A percentile compares a stretch with the other conserved stretches of the same genome.
These are phyloP conservation scores for Daedalea quercina DNA, from an alignment of 768 basidiomycete genomes.

Conservation along the genomic window DNA sequence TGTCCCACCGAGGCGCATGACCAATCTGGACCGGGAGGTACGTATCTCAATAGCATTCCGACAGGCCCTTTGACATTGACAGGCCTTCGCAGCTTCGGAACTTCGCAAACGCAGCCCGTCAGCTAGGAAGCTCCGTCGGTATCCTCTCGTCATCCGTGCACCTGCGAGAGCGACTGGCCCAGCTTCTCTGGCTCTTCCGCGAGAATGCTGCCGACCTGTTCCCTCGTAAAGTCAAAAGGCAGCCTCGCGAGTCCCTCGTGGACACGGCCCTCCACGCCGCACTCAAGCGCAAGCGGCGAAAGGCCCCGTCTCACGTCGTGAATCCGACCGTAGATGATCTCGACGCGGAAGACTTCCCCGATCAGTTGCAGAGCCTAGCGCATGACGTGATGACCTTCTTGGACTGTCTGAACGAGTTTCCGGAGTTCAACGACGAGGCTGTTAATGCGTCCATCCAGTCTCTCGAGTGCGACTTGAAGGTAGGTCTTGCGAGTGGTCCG, in stretches of 20 bases:
- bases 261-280: conserved; percentile 30
- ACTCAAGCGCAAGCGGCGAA: conserved; percentile 24
- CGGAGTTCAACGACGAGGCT: conserved; percentile 70
- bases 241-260: conserved; percentile 30
- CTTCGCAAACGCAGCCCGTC: conserved; percentile 71
- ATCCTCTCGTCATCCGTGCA: conserved; percentile 70
- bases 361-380: conserved; percentile 55
- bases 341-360: conserved; percentile 61
- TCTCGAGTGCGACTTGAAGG: conserved; percentile 67
- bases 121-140: conserved; percentile 71
- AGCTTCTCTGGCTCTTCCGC: conserved; percentile 63
- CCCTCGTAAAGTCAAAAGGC: conserved; percentile 52
- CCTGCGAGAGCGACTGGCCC: conserved; percentile 62
- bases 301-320: conserved; percentile 38
- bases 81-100: conserved; percentile 50
- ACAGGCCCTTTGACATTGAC: conserved; percentile 2
- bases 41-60: neutral
- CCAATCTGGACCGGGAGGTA: conserved; percentile 62
- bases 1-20: conserved; percentile 37
- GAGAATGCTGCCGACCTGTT: conserved; percentile 77
- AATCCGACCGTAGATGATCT: conserved; percentile 51
- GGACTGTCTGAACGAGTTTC: conserved; percentile 70
- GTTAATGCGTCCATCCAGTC: conserved; percentile 60
- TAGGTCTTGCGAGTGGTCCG: conserved; percentile 17
- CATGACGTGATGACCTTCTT: conserved; percentile 64